Base-by-base conservation (phyloP, 805 yeast species). In the Sugiyamaella floridensis region DNA sequence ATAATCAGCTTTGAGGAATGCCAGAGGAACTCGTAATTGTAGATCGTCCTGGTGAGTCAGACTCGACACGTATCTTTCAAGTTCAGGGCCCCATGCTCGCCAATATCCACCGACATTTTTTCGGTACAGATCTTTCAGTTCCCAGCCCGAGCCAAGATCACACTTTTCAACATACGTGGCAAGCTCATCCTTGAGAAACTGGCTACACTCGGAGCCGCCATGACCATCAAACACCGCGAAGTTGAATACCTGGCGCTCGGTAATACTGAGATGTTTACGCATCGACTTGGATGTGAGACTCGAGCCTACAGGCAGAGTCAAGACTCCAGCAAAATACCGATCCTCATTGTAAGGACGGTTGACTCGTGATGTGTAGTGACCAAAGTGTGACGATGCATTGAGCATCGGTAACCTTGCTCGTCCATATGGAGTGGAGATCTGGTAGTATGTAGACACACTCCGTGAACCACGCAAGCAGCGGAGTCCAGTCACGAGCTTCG, bases 151-250 rank as follows among this genome's bases (percentile, higher is more conserved):
- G 49, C 66, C 63, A 52, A 71, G 55, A 47, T 71, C 69, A 29
- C 65, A 64, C 40, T 56, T 60, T 57, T 81, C 95, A 64, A 78
- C 79, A 60, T 67, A 75, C 58, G 63, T 65, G 51, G 75, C 81
- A 29, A 93, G 72, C 51, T 81, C 72, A 2, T 74, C 67, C 18
- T 75, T 70, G 11, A 90, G 71, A 61, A 77, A 85, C 20, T 72
- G 75, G 45, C 89, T 76, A 61, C 96, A 87, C 50, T 83, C 82
- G 20, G 74, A 76, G 19, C 96, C 95, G 7, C 98, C 99, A 69
- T 93, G 99, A 9, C 99, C 99, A 69, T 93, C 99, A 67, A 86
- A 89, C 1, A 93, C 77, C 45, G 81, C 80, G 61, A 87, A 82
- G 58, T 80, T 81, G 70, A 92, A 86, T 16, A 83, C 81, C 48